phyloP scores from a whole-genome alignment of 352 stramenopile genomes.

The Phytopythium chamaehyphon region DNA sequence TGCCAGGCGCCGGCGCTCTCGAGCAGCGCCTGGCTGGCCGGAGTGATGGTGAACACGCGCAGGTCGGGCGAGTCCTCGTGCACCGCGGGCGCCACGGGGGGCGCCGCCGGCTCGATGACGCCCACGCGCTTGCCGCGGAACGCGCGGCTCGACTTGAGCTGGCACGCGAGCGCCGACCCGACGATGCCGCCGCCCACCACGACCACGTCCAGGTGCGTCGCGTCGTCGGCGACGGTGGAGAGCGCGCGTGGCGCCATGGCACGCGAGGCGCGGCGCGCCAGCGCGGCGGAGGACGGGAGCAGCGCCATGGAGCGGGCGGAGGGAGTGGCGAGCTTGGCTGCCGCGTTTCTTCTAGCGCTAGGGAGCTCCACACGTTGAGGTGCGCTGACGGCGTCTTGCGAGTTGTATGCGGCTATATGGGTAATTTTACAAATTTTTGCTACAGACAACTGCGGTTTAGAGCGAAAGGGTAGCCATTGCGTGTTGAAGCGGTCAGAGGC shows the following conservation, averaged over 20 bases:
- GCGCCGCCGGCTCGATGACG: constrained; percentile 59
- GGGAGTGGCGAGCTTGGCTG: background rate
- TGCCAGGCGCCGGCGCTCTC: constrained; percentile 75
- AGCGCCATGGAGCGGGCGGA: background rate
- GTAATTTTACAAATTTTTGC: too few species aligned
- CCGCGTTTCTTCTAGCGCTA: constrained; percentile 3
- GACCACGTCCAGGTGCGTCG: constrained; percentile 72
- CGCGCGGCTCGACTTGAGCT: constrained; percentile 70
- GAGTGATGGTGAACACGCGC: constrained; percentile 90
- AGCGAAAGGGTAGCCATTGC: background rate
- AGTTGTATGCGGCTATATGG: too few species aligned
- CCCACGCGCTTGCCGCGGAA: constrained; percentile 80
- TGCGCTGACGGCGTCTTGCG: too few species aligned
- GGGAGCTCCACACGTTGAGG: constrained; percentile 6
- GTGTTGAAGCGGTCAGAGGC: background rate
- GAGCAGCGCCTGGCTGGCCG: constrained; percentile 74
- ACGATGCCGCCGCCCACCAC: constrained; percentile 84
- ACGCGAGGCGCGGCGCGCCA: constrained; percentile 11
- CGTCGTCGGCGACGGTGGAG: constrained; percentile 13
- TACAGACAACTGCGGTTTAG: too few species aligned
- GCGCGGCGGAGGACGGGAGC: background rate
- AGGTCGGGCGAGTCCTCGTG: constrained; percentile 76
- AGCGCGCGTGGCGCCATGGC: constrained; percentile 18
- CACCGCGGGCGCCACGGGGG: constrained; percentile 31
- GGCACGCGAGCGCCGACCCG: constrained; percentile 72